Percentiles rank a stretch among this genome's conserved stretches.
phyloP scores from a whole-genome alignment of 2,329 filamentous ascomycete genomes.

The Paracamarosporium sp. region DNA sequence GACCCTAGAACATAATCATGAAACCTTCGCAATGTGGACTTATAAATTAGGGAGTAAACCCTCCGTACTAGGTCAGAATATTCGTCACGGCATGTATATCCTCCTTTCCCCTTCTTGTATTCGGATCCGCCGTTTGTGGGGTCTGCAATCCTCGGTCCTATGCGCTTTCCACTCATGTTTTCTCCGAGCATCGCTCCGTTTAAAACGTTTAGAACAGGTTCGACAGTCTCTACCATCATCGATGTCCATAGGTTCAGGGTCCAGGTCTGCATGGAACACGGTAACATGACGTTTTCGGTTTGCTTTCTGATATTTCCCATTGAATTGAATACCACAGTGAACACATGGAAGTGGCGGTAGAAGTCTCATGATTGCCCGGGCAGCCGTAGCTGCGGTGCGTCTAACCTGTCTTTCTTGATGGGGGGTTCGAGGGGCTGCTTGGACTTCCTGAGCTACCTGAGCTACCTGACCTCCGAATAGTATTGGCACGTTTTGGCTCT shows the following conservation, averaged over 20 bases:
- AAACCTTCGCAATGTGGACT: no score
- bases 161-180: conserved; percentile 6
- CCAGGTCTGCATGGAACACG: neutral
- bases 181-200: neutral
- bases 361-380: neutral
- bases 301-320: conserved; percentile 1
- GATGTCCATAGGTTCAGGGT: neutral
- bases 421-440: neutral
- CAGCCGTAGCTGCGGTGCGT: neutral
- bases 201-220: neutral
- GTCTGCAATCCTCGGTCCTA: neutral
- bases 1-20: no score
- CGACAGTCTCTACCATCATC: neutral
- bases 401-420: neutral
- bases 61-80: no score
- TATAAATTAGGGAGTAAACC: no score
- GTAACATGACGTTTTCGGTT: neutral
- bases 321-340: neutral
- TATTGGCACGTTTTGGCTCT: neutral
- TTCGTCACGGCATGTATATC: neutral
- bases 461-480: neutral
- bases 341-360: neutral
- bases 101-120: neutral
- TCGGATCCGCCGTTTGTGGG: neutral
- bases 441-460: neutral